A percentile compares a stretch with the other conserved stretches of the same genome.
phyloP scores from a whole-genome alignment of 2,329 filamentous ascomycete species.

The Sporothrix euskadiensis region DNA sequence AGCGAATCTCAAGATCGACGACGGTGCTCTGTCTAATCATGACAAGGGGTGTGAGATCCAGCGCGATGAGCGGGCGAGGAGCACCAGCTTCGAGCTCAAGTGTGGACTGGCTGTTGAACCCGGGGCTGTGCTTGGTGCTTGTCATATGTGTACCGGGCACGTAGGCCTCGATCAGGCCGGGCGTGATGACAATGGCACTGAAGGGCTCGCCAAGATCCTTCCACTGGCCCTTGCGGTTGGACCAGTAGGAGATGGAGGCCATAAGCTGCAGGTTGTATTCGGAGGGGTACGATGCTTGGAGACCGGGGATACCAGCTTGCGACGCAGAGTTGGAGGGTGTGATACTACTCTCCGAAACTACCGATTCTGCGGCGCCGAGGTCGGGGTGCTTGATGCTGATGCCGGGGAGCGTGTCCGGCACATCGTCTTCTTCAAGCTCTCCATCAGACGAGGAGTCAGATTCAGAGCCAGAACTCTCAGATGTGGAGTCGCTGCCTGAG shows the following conservation, averaged over 20 bases:
- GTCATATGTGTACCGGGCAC: constrained; percentile 25
- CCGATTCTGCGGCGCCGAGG: constrained; percentile 42
- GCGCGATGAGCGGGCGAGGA: constrained; percentile 58
- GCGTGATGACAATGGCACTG: constrained; percentile 58
- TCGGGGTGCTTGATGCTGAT: constrained; percentile 55
- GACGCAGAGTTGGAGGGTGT: constrained; percentile 81
- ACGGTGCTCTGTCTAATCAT: constrained; percentile 87
- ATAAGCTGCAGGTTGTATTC: constrained; percentile 51
- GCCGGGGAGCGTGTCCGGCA: constrained; percentile 59
- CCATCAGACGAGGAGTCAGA: constrained; percentile 52
- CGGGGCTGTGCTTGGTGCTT: constrained; percentile 20
- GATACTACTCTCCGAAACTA: constrained; percentile 60
- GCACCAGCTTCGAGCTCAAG: constrained; percentile 39
- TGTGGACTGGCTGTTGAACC: constrained; percentile 35
- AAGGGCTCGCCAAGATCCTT: constrained; percentile 55
- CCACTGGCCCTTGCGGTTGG: constrained; percentile 60
- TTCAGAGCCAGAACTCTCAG: constrained; percentile 57
- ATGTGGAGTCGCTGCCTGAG: constrained; percentile 62
- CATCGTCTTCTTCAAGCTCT: constrained; percentile 61
- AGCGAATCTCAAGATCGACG: constrained; percentile 91
- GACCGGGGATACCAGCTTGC: constrained; percentile 63
- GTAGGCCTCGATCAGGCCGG: constrained; percentile 57
- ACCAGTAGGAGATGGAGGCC: constrained; percentile 63
- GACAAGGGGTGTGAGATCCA: constrained; percentile 89
- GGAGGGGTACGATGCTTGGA: constrained; percentile 48